A percentile compares a stretch with the other conserved stretches of the same genome.
phyloP scores from a whole-genome alignment of 371 early-diverging fungal species.

The Parasitella parasitica region DNA sequence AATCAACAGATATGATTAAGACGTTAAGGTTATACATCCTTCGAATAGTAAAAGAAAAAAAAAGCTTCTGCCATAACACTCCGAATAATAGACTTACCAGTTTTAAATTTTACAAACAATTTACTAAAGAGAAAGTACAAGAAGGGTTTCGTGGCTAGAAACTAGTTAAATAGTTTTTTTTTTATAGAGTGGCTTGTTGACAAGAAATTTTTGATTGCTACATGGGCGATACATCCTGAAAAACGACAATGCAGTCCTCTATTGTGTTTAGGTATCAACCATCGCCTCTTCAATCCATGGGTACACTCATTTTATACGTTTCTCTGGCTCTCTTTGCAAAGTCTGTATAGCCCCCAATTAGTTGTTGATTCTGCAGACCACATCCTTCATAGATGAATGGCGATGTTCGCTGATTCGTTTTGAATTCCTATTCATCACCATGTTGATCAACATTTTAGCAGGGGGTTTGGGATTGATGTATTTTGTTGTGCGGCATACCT shows the following conservation, averaged over 20 bases:
- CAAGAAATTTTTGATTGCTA: no score
- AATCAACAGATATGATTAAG: constrained; percentile 31
- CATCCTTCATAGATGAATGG: constrained; percentile 62
- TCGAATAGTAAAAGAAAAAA: constrained; percentile 1
- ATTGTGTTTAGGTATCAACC: no score
- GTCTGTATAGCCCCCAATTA: constrained; percentile 52
- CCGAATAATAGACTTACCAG: background rate
- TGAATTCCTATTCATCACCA: constrained; percentile 36
- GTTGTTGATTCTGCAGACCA: constrained; percentile 25
- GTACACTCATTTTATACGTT: constrained; percentile 27
- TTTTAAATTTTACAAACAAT: background rate
- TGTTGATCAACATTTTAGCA: background rate
- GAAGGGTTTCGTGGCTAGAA: no score
- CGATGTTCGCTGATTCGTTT: constrained; percentile 42
- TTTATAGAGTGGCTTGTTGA: no score
- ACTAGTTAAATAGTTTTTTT: no score
- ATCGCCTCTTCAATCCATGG: constrained; percentile 15
- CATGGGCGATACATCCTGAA: no score
- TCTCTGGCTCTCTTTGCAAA: constrained; percentile 41
- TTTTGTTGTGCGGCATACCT: constrained; percentile 22
- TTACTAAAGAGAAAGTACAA: no score
- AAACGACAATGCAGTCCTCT: no score
- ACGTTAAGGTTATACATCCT: constrained; percentile 16
- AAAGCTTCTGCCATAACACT: background rate
- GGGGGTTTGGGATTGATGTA: background rate